These are phyloP conservation scores for Pestalotiopsis sp. DNA, from an alignment of 2,329 filamentous ascomycete species.

Conservation along the genomic window DNA sequence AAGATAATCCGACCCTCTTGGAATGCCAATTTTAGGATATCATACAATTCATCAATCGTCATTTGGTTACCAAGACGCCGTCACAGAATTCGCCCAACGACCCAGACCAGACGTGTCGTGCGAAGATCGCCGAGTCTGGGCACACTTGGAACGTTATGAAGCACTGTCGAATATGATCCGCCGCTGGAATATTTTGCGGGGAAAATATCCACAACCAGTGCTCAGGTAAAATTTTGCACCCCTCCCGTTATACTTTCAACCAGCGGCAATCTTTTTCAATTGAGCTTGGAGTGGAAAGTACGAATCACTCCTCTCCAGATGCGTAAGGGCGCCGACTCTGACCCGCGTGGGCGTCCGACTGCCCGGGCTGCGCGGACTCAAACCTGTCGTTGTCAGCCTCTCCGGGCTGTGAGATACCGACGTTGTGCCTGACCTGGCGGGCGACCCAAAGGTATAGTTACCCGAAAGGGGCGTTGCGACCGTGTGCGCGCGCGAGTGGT, in stretches of 20 bases:
- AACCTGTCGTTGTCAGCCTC: slow-evolving; percentile 38
- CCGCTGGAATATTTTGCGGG: background rate
- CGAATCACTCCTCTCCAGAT: slow-evolving; percentile 39
- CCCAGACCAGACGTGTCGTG: background rate
- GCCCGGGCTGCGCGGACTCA: slow-evolving; percentile 35
- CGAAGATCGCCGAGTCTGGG: background rate
- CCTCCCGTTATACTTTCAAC: background rate
- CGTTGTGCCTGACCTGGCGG: slow-evolving; percentile 20
- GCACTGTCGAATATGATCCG: background rate
- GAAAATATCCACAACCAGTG: background rate
- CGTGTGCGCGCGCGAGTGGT: slow-evolving; percentile 32
- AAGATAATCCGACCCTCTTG: background rate
- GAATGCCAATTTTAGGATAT: background rate
- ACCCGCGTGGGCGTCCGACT: slow-evolving; percentile 45
- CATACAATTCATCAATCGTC: background rate
- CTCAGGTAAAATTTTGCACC: background rate
- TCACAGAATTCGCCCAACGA: background rate
- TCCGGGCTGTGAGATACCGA: slow-evolving; percentile 32
- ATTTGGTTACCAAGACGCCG: background rate
- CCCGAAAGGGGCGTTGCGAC: slow-evolving; percentile 26
- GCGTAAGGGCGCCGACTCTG: slow-evolving; percentile 30
- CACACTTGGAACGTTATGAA: background rate
- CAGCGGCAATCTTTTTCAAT: slow-evolving; percentile 3
- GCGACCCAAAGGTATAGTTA: slow-evolving; percentile 19
- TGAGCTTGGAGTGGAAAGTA: slow-evolving; percentile 9